Evolutionary conservation across 2,329 filamentous ascomycete species (phyloP).

Genomic region (Clarireedia homoeocarpa): DNA sequence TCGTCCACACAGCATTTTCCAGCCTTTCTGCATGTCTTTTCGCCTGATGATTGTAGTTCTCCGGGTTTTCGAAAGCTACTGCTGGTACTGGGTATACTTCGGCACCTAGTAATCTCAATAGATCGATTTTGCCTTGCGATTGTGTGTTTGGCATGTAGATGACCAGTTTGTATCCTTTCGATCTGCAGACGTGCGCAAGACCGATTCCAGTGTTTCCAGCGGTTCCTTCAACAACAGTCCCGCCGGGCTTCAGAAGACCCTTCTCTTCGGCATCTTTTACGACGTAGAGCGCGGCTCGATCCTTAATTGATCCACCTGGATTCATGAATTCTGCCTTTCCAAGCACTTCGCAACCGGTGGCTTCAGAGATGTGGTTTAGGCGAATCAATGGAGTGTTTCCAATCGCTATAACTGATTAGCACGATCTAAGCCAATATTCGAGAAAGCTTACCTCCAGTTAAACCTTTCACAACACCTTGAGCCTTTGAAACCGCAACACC

Average conservation of each 20-base stretch:
- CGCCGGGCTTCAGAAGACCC: constrained; percentile 73
- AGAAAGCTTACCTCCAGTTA: constrained; percentile 52
- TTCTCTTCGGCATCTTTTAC: constrained; percentile 88
- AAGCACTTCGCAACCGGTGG: constrained; percentile 88
- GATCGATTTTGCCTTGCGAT: constrained; percentile 94
- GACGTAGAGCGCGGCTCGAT: constrained; percentile 89
- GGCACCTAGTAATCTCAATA: constrained; percentile 81
- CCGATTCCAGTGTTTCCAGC: constrained; percentile 98
- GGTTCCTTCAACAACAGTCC: constrained; percentile 94
- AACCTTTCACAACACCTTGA: constrained; percentile 56
- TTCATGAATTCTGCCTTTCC: constrained; percentile 99
- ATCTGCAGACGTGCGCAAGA: constrained; percentile 90
- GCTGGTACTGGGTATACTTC: constrained; percentile 95
- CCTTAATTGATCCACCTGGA: constrained; percentile 92
- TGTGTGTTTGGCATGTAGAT: constrained; percentile 99
- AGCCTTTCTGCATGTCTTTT: constrained; percentile 77
- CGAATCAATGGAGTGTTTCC: constrained; percentile 94
- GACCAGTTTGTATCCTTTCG: constrained; percentile 85
- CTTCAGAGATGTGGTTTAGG: constrained; percentile 76
- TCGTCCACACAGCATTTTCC: constrained; percentile 93
- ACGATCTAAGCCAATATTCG: not conserved
- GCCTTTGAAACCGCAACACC: constrained; percentile 56
- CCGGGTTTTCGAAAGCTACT: constrained; percentile 87
- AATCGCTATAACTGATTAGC: constrained; percentile 56
- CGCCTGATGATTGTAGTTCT: constrained; percentile 98